phyloP scores from a whole-genome alignment of 73 alveolate species.

The Effrenium voratum region DNA sequence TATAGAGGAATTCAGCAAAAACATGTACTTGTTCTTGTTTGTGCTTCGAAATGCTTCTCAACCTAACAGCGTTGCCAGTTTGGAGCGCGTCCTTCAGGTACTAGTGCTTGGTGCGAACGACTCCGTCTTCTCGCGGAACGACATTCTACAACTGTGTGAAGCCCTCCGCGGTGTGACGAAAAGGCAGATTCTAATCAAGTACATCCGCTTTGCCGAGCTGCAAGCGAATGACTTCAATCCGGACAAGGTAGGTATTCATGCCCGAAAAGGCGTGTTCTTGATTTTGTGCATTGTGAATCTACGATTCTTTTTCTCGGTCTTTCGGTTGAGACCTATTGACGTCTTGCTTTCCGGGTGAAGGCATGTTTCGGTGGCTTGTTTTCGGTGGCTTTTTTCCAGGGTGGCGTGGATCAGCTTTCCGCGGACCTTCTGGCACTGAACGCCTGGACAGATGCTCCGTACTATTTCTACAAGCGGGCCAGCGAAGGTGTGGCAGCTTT shows the following conservation, averaged over 20 bases:
- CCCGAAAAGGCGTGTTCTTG: no score
- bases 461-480: constrained; percentile 31
- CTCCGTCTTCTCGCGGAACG: not conserved
- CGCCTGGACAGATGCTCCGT: constrained; percentile 52
- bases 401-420: not conserved
- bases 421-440: not conserved
- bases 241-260: not conserved
- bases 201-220: not conserved
- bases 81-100: not conserved
- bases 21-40: not conserved
- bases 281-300: no score
- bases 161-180: constrained; percentile 15
- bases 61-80: not conserved
- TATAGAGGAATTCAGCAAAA: not conserved
- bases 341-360: no score
- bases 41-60: not conserved
- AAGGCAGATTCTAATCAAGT: constrained; percentile 23
- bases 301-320: no score
- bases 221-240: not conserved
- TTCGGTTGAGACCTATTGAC: no score
- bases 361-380: no score
- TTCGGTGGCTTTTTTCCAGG: no score
- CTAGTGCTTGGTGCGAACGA: constrained; percentile 2
- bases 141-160: constrained; percentile 10
- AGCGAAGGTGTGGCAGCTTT: not conserved